Conservation (phyloP, 768 basidiomycete genomes). For the Tremella yokohamensis region DNA sequence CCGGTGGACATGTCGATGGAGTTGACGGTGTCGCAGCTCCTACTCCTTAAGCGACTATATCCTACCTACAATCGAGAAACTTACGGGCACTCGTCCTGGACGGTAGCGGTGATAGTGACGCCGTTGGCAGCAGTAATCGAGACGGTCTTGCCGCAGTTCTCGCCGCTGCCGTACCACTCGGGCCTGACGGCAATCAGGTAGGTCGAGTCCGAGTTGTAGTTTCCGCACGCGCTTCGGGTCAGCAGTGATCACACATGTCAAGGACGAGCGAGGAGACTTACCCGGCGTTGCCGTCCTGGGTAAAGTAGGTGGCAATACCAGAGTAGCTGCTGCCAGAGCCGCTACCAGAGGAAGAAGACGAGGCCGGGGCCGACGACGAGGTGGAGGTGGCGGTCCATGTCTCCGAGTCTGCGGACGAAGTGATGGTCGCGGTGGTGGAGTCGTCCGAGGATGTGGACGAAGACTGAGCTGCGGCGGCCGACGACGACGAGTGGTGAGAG, state of each 20-base stretch:
- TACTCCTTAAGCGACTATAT: neutral
- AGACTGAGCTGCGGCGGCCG: too few relatives aligned
- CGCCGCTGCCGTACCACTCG: slow-evolving; percentile 3
- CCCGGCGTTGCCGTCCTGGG: neutral
- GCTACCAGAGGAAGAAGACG: neutral
- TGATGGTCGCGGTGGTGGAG: neutral
- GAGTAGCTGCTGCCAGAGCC: neutral
- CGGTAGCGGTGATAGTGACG: neutral
- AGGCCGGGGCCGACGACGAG: slow-evolving; percentile 1
- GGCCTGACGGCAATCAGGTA: slow-evolving; percentile 1
- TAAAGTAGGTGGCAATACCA: slow-evolving; percentile 3
- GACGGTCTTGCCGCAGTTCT: slow-evolving; percentile 3
- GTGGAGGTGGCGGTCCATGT: neutral
- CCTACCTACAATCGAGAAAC: neutral
- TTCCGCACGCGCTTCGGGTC: neutral
- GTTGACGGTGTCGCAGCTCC: neutral
- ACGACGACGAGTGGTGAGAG: too few relatives aligned
- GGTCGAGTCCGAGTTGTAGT: slow-evolving; percentile 6
- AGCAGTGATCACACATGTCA: too few relatives aligned
- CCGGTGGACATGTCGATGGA: slow-evolving; percentile 4
- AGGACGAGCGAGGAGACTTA: too few relatives aligned
- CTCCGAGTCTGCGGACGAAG: neutral
- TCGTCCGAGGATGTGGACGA: neutral
- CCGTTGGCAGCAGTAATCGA: slow-evolving; percentile 1
- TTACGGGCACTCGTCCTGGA: slow-evolving; percentile 3